Percentiles rank a stretch among this genome's conserved stretches.
Conservation (phyloP, 805 yeast species). For the Yamadazyma akitaensis region DNA sequence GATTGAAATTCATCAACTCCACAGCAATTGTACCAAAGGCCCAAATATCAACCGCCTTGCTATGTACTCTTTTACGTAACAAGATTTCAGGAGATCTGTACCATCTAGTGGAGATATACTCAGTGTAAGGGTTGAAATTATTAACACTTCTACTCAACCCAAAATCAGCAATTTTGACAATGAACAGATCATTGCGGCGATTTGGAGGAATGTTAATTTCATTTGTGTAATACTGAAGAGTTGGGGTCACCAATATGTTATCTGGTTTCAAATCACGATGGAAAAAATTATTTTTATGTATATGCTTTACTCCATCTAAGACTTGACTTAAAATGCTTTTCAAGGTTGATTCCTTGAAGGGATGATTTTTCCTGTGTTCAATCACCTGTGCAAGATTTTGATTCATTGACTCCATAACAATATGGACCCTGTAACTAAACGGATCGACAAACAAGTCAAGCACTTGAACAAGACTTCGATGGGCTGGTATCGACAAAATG, state of each 20-base stretch:
- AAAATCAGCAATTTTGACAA: conserved; percentile 75
- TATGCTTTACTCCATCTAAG: conserved; percentile 74
- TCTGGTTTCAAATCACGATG: conserved; percentile 96
- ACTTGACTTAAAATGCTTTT: conserved; percentile 70
- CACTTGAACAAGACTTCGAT: conserved; percentile 67
- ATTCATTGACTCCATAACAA: conserved; percentile 87
- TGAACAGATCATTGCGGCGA: conserved; percentile 45
- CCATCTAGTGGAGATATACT: conserved; percentile 84
- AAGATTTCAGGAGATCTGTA: conserved; percentile 81
- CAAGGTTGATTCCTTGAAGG: conserved; percentile 56
- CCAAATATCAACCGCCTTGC: conserved; percentile 78
- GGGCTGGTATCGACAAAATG: conserved; percentile 65
- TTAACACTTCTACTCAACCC: conserved; percentile 67
- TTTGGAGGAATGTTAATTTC: conserved; percentile 36
- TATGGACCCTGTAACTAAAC: conserved; percentile 56
- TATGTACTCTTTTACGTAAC: conserved; percentile 57
- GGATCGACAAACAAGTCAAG: conserved; percentile 79
- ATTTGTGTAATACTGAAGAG: conserved; percentile 50
- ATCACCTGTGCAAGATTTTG: conserved; percentile 78
- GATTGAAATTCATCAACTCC: conserved; percentile 67
- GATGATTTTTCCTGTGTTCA: conserved; percentile 51
- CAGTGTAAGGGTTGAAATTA: conserved; percentile 58
- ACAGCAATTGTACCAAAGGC: conserved; percentile 79
- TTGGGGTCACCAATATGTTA: conserved; percentile 70
- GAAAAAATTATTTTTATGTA: conserved; percentile 64